Evolutionary conservation across 1,284 basidiomycete genomes (phyloP).

Genomic region (Earliella scabrosa): DNA sequence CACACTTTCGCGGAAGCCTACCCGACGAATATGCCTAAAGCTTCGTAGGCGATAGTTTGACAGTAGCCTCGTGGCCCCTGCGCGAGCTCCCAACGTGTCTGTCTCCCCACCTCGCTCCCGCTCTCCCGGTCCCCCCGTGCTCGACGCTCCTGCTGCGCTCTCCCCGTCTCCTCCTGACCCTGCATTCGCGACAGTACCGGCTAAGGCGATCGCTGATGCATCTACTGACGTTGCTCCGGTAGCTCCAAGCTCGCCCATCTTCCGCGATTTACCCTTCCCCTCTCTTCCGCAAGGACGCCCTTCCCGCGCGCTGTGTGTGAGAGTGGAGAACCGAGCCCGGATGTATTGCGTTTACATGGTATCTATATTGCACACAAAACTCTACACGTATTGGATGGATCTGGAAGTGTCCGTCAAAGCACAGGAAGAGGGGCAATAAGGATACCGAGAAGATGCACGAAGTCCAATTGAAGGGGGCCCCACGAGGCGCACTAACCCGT

Average conservation of each 20-base stretch:
- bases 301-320: not conserved
- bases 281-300: too few species aligned
- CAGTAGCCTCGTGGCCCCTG: slow-evolving; percentile 15
- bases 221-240: slow-evolving; percentile 9
- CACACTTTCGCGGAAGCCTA: slow-evolving; percentile 22
- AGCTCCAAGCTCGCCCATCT: slow-evolving; percentile 7
- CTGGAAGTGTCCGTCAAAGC: slow-evolving; percentile 6
- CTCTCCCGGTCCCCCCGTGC: not conserved
- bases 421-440: slow-evolving; percentile 22
- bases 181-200: slow-evolving; percentile 12
- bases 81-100: slow-evolving; percentile 9
- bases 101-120: slow-evolving; percentile 1
- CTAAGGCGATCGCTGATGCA: slow-evolving; percentile 14
- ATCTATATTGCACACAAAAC: slow-evolving; percentile 20
- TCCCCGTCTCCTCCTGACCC: not conserved
- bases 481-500: slow-evolving; percentile 27
- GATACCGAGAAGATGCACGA: slow-evolving; percentile 18
- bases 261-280: too few species aligned
- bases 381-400: slow-evolving; percentile 10
- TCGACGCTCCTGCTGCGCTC: not conserved
- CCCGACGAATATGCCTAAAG: slow-evolving; percentile 23
- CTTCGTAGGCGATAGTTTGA: slow-evolving; percentile 21
- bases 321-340: not conserved
- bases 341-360: not conserved
- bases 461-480: slow-evolving; percentile 9